Base-by-base conservation (phyloP, 192 early-diverging fungal species). In the Coemansia reversa region DNA sequence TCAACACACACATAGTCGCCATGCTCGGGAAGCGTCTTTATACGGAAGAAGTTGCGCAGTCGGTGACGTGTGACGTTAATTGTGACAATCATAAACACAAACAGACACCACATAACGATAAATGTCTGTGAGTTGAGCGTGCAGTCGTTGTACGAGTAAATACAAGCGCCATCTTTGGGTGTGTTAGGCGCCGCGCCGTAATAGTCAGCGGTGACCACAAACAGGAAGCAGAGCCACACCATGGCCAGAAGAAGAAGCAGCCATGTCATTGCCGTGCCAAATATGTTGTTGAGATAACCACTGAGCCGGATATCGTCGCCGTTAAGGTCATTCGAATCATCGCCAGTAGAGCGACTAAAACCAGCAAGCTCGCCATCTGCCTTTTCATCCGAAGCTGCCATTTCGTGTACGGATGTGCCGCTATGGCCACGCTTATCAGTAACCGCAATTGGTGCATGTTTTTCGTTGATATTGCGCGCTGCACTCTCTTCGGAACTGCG, bases 11-110 rank as follows among this genome's bases (percentile, higher is more conserved):
- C 76, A 56, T 72, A 79, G 48, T 71, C 42, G 18, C 67, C 80
- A 23, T 77, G 47, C 16, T 60, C 51, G 18, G 76, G 75, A 20
- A 61, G 28, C 29, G 75, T 76, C 55, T 73, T 81, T 22, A 86
- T 76, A 39, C 84, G 84, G 68, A 77, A 83, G 51, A 82, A 86
- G 66, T 83, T 84, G 60, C 66, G 65, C 19, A 87, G 63, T 24
- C 83, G 33, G 42, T 72, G 72, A 23, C 77, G 65, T 52, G 59
- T 68, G 32, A 76, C 49, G 12, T 55, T 75, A 11, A 84, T 49
- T 4, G 56, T 53, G 0, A 76, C 75, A 42, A 84, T 66, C 75
- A 76, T 62, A 42, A 82, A 68, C 42, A 82, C 74, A 48, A 77
- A 69, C 32, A 85, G 60, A 59, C 78, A 72, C 84, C 84, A 85